These are phyloP conservation scores for Calycina marina DNA, from an alignment of 2,329 filamentous ascomycete genomes.

Conservation along the genomic window DNA sequence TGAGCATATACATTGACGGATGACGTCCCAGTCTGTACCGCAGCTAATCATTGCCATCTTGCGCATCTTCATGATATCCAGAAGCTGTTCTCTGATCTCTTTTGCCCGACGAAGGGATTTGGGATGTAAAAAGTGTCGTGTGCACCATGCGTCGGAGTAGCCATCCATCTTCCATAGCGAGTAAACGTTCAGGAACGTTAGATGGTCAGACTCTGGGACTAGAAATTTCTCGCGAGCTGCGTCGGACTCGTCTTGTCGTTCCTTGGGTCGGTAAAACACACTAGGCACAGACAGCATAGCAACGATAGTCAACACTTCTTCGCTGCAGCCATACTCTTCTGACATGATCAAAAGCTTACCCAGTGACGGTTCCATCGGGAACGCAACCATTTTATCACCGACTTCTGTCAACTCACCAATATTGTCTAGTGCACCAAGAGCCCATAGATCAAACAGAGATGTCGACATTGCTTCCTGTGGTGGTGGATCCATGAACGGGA, in stretches of 20 bases:
- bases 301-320: slow-evolving; percentile 97
- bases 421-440: slow-evolving; percentile 83
- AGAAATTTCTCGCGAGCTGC: slow-evolving; percentile 95
- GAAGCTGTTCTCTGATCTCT: slow-evolving; percentile 85
- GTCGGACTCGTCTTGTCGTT: slow-evolving; percentile 92
- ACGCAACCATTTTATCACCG: slow-evolving; percentile 87
- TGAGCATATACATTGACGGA: slow-evolving; percentile 91
- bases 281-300: slow-evolving; percentile 95
- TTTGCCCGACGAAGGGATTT: slow-evolving; percentile 84
- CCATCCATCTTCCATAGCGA: slow-evolving; percentile 89
- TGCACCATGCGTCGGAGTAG: slow-evolving; percentile 81
- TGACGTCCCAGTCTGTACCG: slow-evolving; percentile 92
- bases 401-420: slow-evolving; percentile 80
- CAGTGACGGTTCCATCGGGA: slow-evolving; percentile 93
- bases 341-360: slow-evolving; percentile 91
- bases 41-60: slow-evolving; percentile 80
- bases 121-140: slow-evolving; percentile 85
- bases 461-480: slow-evolving; percentile 97
- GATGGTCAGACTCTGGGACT: slow-evolving; percentile 90
- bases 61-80: slow-evolving; percentile 88
- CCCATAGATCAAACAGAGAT: slow-evolving; percentile 95
- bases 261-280: slow-evolving; percentile 93
- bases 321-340: slow-evolving; percentile 79
- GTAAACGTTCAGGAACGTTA: slow-evolving; percentile 92
- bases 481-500: slow-evolving; percentile 98